Conservation (phyloP, 2,329 filamentous ascomycete genomes). For the Bipolaris oryzae region DNA sequence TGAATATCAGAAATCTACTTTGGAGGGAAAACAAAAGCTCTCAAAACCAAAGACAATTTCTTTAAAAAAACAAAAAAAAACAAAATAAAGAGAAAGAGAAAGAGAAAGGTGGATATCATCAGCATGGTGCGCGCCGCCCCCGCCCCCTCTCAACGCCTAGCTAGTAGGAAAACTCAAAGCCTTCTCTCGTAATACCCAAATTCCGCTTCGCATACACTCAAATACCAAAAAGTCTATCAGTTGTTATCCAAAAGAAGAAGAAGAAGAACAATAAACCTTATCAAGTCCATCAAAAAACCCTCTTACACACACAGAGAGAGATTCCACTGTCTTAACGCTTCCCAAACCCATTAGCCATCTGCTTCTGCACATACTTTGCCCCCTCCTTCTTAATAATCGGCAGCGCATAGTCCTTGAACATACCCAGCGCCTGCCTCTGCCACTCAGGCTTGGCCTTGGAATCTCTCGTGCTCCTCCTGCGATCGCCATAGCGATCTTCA, state of each 20-base stretch:
- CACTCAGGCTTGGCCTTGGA: conserved; percentile 27
- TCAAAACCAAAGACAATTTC: too few species aligned
- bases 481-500: conserved; percentile 21
- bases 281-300: background rate
- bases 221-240: background rate
- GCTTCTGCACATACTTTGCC: conserved; percentile 38
- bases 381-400: conserved; percentile 44
- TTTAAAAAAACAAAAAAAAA: too few species aligned
- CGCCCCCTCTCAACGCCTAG: background rate
- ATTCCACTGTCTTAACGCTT: conserved; percentile 23
- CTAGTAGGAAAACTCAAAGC: background rate
- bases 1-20: too few species aligned
- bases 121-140: too few species aligned
- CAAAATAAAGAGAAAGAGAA: background rate
- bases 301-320: too few species aligned
- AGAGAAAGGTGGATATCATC: background rate
- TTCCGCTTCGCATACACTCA: background rate
- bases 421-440: conserved; percentile 40
- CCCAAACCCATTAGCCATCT: conserved; percentile 31
- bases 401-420: conserved; percentile 43
- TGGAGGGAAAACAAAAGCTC: too few species aligned
- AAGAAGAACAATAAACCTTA: background rate
- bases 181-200: background rate
- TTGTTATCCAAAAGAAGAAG: background rate
- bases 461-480: conserved; percentile 16